A percentile compares a stretch with the other conserved stretches of the same genome.
Conservation (phyloP, 352 stramenopile genomes). For the Phytophthora cryptogea region DNA sequence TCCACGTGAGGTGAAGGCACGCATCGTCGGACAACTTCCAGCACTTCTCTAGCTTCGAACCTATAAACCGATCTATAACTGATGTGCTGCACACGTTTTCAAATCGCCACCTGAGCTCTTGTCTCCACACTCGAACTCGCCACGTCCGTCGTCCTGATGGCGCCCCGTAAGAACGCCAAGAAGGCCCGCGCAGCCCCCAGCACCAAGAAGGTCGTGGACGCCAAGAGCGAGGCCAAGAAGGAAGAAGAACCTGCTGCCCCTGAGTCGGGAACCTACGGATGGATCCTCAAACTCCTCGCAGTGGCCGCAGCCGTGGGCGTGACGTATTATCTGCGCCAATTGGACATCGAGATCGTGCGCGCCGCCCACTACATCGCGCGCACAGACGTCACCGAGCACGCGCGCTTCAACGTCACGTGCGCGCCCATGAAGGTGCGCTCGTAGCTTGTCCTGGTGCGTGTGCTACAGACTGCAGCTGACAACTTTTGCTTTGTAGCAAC, state of each 20-base stretch:
- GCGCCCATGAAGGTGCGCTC: slow-evolving; percentile 46
- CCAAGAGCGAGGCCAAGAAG: slow-evolving; percentile 14
- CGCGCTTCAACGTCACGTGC: slow-evolving; percentile 62
- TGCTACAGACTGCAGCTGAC: slow-evolving; percentile 3
- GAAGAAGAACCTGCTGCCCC: slow-evolving; percentile 1
- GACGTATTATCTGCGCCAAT: slow-evolving; percentile 29
- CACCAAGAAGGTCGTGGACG: slow-evolving; percentile 16
- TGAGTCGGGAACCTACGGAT: slow-evolving; percentile 21
- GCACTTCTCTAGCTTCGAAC: background rate
- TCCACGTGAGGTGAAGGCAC: slow-evolving; percentile 13
- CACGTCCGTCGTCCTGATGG: slow-evolving; percentile 18
- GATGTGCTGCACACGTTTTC: slow-evolving; percentile 1
- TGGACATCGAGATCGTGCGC: slow-evolving; percentile 22
- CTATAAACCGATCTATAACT: background rate
- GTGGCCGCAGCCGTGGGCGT: slow-evolving; percentile 16
- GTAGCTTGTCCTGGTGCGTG: too few relatives aligned
- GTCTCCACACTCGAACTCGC: slow-evolving; percentile 8
- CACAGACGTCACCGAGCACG: slow-evolving; percentile 42
- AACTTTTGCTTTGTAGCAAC: slow-evolving; percentile 19
- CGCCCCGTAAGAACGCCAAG: slow-evolving; percentile 32
- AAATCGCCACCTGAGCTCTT: background rate
- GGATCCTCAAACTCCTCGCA: slow-evolving; percentile 33
- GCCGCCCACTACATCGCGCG: slow-evolving; percentile 40
- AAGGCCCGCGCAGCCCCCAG: slow-evolving; percentile 9
- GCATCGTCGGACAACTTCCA: too few relatives aligned